These are phyloP conservation scores for Begonia masoniana DNA, from an alignment of 306 rosid species.

Conservation along the genomic window DNA sequence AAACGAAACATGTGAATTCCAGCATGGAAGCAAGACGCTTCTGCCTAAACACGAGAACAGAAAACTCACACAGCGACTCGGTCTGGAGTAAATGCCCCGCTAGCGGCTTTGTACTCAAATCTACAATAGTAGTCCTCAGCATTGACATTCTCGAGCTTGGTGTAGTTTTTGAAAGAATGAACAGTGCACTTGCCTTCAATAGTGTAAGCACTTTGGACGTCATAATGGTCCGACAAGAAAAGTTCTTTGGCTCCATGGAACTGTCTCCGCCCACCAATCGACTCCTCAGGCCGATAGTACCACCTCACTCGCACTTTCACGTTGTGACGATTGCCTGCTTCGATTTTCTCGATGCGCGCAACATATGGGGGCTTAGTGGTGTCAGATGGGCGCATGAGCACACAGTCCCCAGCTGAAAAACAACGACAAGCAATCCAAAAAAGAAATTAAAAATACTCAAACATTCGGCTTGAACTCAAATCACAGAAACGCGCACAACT, in stretches of 20 bases:
- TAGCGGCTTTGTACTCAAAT: constrained; percentile 85
- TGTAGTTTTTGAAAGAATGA: constrained; percentile 70
- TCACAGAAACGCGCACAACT: constrained; percentile 2
- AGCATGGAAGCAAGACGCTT: constrained; percentile 6
- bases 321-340: constrained; percentile 43
- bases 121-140: constrained; percentile 78
- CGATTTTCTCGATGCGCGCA: constrained; percentile 74
- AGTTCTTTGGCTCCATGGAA: constrained; percentile 81
- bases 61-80: constrained; percentile 84
- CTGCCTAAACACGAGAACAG: neutral
- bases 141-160: constrained; percentile 74
- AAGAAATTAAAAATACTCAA: neutral
- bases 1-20: constrained; percentile 10
- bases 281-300: constrained; percentile 85
- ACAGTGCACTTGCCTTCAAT: constrained; percentile 72
- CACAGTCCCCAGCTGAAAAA: constrained; percentile 49
- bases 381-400: constrained; percentile 77
- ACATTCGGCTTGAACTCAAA: constrained; percentile 1
- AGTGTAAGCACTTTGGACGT: constrained; percentile 74
- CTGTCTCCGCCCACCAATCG: constrained; percentile 79
- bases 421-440: neutral
- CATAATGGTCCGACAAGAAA: constrained; percentile 72
- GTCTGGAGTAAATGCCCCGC: constrained; percentile 76
- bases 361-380: constrained; percentile 66
- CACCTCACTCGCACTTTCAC: constrained; percentile 65